These are phyloP conservation scores for sunflower (Helianthus annuus) DNA, from an alignment of 129 eudicot species.

Conservation along the genomic window HanXRQr2.0-SUNRISE NC_035449.2:68382941-68383440, in stretches of 20 bases:
- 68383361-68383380: too few relatives aligned
- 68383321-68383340: neutral
- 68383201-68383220: neutral
- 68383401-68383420: too few relatives aligned
- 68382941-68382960: too few relatives aligned
- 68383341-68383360: too few relatives aligned
- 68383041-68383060: neutral
- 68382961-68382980: too few relatives aligned
- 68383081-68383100: neutral
- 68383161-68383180: neutral
- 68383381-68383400: neutral
- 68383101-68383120: neutral
- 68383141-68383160: neutral
- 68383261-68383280: constrained; percentile 19
- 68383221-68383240: neutral
- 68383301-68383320: too few relatives aligned
- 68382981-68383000: too few relatives aligned
- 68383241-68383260: neutral
- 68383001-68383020: too few relatives aligned
- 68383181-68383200: neutral
- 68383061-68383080: neutral
- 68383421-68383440: too few relatives aligned
- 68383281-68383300: too few relatives aligned
- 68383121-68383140: neutral
- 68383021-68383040: too few relatives aligned